Evolutionary conservation across 1,284 basidiomycete species (phyloP).

Genomic region (Apiotrichum laibachii): DNA sequence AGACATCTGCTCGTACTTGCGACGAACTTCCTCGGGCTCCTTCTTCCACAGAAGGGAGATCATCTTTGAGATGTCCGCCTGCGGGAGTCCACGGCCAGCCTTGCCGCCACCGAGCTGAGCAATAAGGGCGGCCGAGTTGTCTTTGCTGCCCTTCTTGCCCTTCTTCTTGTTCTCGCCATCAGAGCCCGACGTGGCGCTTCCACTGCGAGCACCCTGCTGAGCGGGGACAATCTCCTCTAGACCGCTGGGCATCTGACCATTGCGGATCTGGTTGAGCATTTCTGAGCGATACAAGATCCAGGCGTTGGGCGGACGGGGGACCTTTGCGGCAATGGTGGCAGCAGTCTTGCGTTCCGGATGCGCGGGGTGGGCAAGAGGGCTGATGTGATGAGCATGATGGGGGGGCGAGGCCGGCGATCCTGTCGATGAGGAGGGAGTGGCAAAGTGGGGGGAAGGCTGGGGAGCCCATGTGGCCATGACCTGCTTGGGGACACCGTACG

Average conservation of each 20-base stretch:
- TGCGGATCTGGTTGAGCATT: slow-evolving; percentile 50
- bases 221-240: background rate
- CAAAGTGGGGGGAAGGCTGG: background rate
- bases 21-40: slow-evolving; percentile 58
- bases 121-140: slow-evolving; percentile 19
- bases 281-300: slow-evolving; percentile 88
- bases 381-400: background rate
- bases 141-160: slow-evolving; percentile 29
- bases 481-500: background rate
- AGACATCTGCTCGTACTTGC: slow-evolving; percentile 67
- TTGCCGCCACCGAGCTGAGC: slow-evolving; percentile 35
- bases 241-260: background rate
- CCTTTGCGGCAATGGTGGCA: slow-evolving; percentile 3
- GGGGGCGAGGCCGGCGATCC: background rate
- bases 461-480: background rate
- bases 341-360: background rate
- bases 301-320: slow-evolving; percentile 71
- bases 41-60: slow-evolving; percentile 69
- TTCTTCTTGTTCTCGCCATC: slow-evolving; percentile 22
- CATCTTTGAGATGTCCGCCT: slow-evolving; percentile 68
- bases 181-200: background rate
- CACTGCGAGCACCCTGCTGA: background rate
- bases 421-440: slow-evolving; percentile 2
- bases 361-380: background rate
- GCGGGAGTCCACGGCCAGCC: slow-evolving; percentile 56